Percentiles rank a stretch among this genome's conserved stretches.
Conservation (phyloP, 768 basidiomycete species). For the Mrakia hoshinonis region DNA sequence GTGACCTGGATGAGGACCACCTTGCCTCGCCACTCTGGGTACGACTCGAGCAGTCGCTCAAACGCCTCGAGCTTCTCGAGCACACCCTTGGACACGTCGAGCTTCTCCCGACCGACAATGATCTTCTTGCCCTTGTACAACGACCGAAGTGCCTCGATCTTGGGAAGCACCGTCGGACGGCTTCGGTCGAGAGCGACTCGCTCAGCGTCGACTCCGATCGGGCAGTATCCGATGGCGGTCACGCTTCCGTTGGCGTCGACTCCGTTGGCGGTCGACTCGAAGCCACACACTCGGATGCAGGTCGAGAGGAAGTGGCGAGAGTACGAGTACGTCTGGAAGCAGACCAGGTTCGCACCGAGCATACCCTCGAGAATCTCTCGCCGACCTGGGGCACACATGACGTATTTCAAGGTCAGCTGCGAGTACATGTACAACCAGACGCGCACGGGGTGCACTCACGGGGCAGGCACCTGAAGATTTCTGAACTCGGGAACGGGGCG, state of each 20-base stretch:
- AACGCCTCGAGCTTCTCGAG: constrained; percentile 96
- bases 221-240: constrained; percentile 75
- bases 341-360: constrained; percentile 91
- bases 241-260: constrained; percentile 85
- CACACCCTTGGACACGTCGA: constrained; percentile 97
- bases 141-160: constrained; percentile 68
- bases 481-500: constrained; percentile 93
- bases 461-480: constrained; percentile 88
- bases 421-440: too few species aligned
- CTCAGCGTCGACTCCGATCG: constrained; percentile 90
- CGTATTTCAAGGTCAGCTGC: too few species aligned
- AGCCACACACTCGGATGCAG: constrained; percentile 91
- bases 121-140: constrained; percentile 97
- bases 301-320: constrained; percentile 89
- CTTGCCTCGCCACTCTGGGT: constrained; percentile 91
- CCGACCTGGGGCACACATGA: constrained; percentile 48
- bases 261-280: constrained; percentile 60
- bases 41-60: constrained; percentile 82
- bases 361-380: constrained; percentile 95
- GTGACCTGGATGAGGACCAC: constrained; percentile 69
- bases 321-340: constrained; percentile 96
- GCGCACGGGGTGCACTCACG: constrained; percentile 49
- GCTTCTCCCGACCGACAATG: constrained; percentile 91
- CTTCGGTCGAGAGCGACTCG: constrained; percentile 71
- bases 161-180: constrained; percentile 77